Evolutionary conservation across 2,329 filamentous ascomycete species (phyloP), one percentile per base, ranked within the genome.

Genomic region (Colletotrichum eremochloae): DNA sequence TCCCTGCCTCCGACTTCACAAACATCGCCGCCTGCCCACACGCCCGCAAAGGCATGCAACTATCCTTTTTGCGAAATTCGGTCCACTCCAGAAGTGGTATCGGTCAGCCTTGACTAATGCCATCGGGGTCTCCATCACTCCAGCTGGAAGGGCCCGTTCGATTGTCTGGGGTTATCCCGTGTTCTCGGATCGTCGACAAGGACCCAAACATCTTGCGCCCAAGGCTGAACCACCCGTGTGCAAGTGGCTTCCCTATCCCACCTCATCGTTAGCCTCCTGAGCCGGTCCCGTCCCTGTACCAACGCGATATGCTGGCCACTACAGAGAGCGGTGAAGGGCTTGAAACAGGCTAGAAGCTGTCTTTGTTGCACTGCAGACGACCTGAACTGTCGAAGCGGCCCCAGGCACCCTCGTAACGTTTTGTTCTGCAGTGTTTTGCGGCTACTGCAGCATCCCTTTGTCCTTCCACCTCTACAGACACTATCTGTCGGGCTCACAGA

Each of bases 341-440:
- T 68, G 68, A 68, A 71, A 71, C 68, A 44, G 44, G 29, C 68
- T 68, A 68, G 52, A 63, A 33, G 64, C 42, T n/a, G 29, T 62
- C 64, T 71, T 68, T 71, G 64, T 71, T 68, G 57, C 57, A 63
- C 64, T 3, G 42, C 50, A 44, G 48, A 14, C 42, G 52, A 42
- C 15, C 38, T 36, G 31, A 36, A 29, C 55, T 40, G 48, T 67
- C 46, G 63, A 71, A 55, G 53, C 55, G 63, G 68, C 56, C 62
- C 63, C 56, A 56, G 40, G 48, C 12, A 12, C 40, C 31, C 24
- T 38, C 40, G 44, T 33, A 50, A 44, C 29, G 31, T 44, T 68
- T 56, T 31, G 8, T n/a, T 52, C 42, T 36, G 36, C 52, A 18
- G 50, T 15, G 31, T 15, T 48, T 50, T 63, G 36, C 56, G n/a